Conservation (phyloP, 257 asterid genomes). For the Ocimum tenuiflorum region DNA sequence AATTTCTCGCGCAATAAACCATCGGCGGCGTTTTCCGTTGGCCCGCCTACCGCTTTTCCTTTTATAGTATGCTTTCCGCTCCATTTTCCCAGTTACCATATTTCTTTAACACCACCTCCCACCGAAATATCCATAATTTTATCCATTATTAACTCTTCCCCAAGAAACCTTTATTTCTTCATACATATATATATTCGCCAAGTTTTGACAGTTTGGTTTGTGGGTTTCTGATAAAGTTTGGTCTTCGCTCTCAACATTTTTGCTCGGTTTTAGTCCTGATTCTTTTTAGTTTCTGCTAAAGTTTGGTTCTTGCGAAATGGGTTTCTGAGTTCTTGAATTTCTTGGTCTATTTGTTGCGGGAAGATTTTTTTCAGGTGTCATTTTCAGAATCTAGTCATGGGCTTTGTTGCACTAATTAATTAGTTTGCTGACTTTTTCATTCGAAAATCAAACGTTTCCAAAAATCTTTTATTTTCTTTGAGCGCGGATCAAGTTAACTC, state of each 20-base stretch:
- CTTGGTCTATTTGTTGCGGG: not conserved
- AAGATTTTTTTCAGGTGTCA: not conserved
- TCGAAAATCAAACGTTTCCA: slow-evolving; percentile 11
- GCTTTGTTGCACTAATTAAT: slow-evolving; percentile 3
- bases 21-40: slow-evolving; percentile 35
- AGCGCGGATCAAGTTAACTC: slow-evolving; percentile 26
- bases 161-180: slow-evolving; percentile 19
- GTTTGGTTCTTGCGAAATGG: too few relatives aligned
- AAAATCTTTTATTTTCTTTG: not conserved
- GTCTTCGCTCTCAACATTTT: not conserved
- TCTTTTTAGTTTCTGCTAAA: not conserved
- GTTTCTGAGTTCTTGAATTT: not conserved
- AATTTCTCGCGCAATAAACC: slow-evolving; percentile 13
- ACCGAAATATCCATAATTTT: not conserved
- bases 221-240: not conserved
- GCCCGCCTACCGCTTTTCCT: too few relatives aligned
- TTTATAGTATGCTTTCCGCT: too few relatives aligned
- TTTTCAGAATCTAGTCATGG: slow-evolving; percentile 16
- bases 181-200: not conserved
- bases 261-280: not conserved
- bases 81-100: not conserved
- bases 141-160: slow-evolving; percentile 21
- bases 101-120: not conserved
- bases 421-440: not conserved
- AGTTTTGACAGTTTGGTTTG: not conserved